Conservation (phyloP, 2,329 filamentous ascomycete species). For the Nannizziopsis barbatae region DNA sequence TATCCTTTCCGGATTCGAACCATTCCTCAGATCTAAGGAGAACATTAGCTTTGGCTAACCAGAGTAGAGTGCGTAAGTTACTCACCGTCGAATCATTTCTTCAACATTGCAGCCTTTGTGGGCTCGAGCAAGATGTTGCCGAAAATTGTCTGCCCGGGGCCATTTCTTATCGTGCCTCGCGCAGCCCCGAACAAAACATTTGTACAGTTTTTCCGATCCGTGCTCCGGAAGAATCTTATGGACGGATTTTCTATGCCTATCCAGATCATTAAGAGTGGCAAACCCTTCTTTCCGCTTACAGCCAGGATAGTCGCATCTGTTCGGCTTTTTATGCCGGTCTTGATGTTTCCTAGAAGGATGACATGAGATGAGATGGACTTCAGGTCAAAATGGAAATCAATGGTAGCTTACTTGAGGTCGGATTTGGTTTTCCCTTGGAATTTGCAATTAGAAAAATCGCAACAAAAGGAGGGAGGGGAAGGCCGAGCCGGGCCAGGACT, state of each 20-base stretch:
- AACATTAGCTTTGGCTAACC: background rate
- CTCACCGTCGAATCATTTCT: slow-evolving; percentile 2
- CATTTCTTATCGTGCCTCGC: slow-evolving; percentile 56
- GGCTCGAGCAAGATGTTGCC: slow-evolving; percentile 60
- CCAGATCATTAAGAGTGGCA: slow-evolving; percentile 68
- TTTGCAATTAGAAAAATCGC: background rate
- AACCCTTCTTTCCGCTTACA: slow-evolving; percentile 59
- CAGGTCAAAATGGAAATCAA: background rate
- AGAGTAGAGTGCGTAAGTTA: background rate
- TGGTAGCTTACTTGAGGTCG: slow-evolving; percentile 2
- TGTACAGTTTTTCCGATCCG: slow-evolving; percentile 44
- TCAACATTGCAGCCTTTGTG: slow-evolving; percentile 43
- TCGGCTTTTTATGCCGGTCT: slow-evolving; percentile 57
- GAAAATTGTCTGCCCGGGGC: slow-evolving; percentile 79
- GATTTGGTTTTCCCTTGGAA: background rate
- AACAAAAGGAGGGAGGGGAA: no score
- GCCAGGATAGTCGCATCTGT: slow-evolving; percentile 46
- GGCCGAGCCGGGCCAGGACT: no score
- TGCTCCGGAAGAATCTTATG: slow-evolving; percentile 20
- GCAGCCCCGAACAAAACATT: slow-evolving; percentile 50
- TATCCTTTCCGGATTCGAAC: background rate
- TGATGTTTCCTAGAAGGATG: slow-evolving; percentile 54
- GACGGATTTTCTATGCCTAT: slow-evolving; percentile 46
- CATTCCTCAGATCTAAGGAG: slow-evolving; percentile 1
- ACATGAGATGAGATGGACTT: background rate